Percentiles rank a stretch among this genome's conserved stretches.
Evolutionary conservation across 345 rosid genomes (phyloP).

Genomic region (Brassica cretica): DNA sequence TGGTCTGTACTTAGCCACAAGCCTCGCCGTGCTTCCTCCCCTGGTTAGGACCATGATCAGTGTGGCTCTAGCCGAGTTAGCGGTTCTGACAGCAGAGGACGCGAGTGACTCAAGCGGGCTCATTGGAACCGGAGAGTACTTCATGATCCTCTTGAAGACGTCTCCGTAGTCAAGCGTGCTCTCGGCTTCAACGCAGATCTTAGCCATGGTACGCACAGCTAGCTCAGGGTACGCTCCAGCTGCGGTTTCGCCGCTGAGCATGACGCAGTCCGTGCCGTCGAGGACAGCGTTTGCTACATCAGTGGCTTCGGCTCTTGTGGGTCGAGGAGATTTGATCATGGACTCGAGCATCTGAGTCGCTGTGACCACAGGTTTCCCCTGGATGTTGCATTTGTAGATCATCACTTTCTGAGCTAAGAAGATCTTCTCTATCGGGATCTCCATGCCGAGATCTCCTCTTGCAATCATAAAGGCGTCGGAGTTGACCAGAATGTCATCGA

Average conservation of each 20-base stretch:
- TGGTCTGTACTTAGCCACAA: slow-evolving; percentile 96
- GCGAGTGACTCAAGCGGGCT: slow-evolving; percentile 93
- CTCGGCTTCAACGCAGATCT: slow-evolving; percentile 87
- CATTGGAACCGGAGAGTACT: slow-evolving; percentile 90
- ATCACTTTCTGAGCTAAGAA: slow-evolving; percentile 96
- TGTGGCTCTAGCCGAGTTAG: slow-evolving; percentile 76
- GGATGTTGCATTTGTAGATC: slow-evolving; percentile 97
- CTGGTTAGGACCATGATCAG: slow-evolving; percentile 85
- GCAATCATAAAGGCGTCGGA: slow-evolving; percentile 99
- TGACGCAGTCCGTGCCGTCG: slow-evolving; percentile 92
- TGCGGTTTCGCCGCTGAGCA: slow-evolving; percentile 97
- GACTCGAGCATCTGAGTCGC: slow-evolving; percentile 96
- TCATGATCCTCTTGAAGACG: slow-evolving; percentile 81
- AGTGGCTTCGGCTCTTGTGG: slow-evolving; percentile 97
- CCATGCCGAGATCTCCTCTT: slow-evolving; percentile 98
- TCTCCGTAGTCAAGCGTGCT: slow-evolving; percentile 85
- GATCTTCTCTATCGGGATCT: slow-evolving; percentile 95
- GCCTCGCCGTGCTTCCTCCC: slow-evolving; percentile 95
- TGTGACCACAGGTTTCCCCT: slow-evolving; percentile 91
- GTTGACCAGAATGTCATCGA: slow-evolving; percentile 82
- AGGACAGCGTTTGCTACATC: slow-evolving; percentile 98
- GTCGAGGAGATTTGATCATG: slow-evolving; percentile 96
- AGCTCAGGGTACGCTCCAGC: slow-evolving; percentile 97
- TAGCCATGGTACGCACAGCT: slow-evolving; percentile 90
- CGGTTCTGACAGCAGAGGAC: slow-evolving; percentile 89